Evolutionary conservation across 2,329 filamentous ascomycete genomes (phyloP).

Genomic region (Phaeosphaeria sp.): DNA sequence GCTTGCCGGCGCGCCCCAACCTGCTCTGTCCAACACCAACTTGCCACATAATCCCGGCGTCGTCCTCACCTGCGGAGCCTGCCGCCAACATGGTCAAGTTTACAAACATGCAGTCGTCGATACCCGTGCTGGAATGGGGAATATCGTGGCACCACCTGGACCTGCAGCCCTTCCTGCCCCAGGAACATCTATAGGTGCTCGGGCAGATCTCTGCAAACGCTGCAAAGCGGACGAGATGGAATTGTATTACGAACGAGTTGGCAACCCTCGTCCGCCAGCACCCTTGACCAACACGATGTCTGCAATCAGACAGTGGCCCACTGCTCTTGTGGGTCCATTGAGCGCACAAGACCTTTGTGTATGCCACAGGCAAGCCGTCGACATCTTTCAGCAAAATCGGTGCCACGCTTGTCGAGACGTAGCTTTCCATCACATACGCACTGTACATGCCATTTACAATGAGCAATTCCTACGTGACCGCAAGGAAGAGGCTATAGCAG

Average conservation of each 20-base stretch:
- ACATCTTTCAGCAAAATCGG: neutral
- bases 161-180: too few species aligned
- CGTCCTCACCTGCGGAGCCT: neutral
- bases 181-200: neutral
- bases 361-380: neutral
- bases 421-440: too few species aligned
- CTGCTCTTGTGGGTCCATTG: neutral
- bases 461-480: too few species aligned
- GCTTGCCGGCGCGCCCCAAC: too few species aligned
- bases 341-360: neutral
- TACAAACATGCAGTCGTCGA: neutral
- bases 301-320: neutral
- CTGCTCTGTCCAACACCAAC: too few species aligned
- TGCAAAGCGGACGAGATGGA: neutral
- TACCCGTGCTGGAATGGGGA: too few species aligned
- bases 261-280: neutral
- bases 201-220: neutral
- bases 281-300: too few species aligned
- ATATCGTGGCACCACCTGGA: too few species aligned
- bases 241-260: neutral
- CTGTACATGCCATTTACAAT: too few species aligned
- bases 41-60: too few species aligned
- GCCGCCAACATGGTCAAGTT: neutral
- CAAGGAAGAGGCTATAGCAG: too few species aligned
- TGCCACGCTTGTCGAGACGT: neutral